Conservation (phyloP, 2,329 filamentous ascomycete genomes). For the Biscogniauxia mediterranea region DNA sequence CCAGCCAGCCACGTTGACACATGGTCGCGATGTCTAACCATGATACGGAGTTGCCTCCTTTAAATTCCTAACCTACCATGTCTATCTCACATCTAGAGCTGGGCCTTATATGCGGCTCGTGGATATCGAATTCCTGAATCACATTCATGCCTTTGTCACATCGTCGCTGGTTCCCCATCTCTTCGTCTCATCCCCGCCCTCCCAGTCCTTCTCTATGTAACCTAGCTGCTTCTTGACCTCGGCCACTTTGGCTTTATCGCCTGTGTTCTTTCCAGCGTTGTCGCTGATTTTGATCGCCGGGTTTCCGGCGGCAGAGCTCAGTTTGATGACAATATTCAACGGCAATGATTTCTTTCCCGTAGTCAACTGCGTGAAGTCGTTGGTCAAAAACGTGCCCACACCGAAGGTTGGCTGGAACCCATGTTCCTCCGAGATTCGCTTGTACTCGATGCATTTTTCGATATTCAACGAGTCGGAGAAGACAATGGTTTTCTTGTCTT, state of each 20-base stretch:
- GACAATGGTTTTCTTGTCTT: slow-evolving; percentile 81
- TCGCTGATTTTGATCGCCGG: slow-evolving; percentile 90
- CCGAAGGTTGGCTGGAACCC: slow-evolving; percentile 88
- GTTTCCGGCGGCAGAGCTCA: slow-evolving; percentile 78
- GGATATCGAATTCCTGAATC: slow-evolving; percentile 4
- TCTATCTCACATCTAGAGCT: background rate
- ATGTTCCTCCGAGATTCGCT: slow-evolving; percentile 72
- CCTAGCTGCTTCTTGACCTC: slow-evolving; percentile 83
- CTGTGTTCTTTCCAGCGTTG: slow-evolving; percentile 92
- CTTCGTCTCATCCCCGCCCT: slow-evolving; percentile 76
- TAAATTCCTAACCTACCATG: background rate
- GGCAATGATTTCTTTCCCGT: slow-evolving; percentile 82
- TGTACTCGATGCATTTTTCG: slow-evolving; percentile 87
- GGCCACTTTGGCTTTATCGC: slow-evolving; percentile 73
- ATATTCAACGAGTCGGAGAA: slow-evolving; percentile 96
- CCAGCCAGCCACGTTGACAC: background rate
- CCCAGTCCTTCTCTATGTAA: slow-evolving; percentile 83
- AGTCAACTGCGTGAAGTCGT: slow-evolving; percentile 76
- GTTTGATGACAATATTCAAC: slow-evolving; percentile 96
- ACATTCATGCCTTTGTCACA: background rate
- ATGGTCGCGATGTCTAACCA: background rate
- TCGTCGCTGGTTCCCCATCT: slow-evolving; percentile 64
- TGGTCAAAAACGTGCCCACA: slow-evolving; percentile 92
- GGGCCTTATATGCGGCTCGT: background rate
- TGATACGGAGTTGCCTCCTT: background rate